Evolutionary conservation across 768 basidiomycete species (phyloP).

Genomic region (Suillus decipiens): DNA sequence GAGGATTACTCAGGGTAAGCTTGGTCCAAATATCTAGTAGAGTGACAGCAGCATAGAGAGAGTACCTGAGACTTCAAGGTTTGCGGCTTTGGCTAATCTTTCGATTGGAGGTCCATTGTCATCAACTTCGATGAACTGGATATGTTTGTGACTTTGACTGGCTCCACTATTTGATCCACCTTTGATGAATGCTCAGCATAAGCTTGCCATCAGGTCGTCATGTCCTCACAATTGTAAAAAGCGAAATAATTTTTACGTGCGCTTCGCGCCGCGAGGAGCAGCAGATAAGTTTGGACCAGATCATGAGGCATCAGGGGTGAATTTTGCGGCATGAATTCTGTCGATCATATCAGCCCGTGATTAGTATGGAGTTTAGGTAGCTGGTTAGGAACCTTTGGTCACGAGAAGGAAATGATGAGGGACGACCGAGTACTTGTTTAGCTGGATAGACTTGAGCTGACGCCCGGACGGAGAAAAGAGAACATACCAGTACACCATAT

Average conservation of each 20-base stretch:
- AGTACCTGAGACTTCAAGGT: conserved; percentile 61
- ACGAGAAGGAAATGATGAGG: conserved; percentile 87
- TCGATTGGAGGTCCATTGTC: conserved; percentile 78
- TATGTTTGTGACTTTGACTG: conserved; percentile 87
- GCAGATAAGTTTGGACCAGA: conserved; percentile 72
- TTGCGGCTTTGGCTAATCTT: conserved; percentile 55
- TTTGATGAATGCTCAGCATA: conserved; percentile 26
- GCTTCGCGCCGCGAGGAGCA: conserved; percentile 69
- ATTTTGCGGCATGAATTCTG: conserved; percentile 77
- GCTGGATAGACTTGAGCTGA: conserved; percentile 39
- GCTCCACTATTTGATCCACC: conserved; percentile 82
- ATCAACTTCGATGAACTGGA: conserved; percentile 79
- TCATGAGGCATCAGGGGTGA: conserved; percentile 80
- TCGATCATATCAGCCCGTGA: conserved; percentile 4
- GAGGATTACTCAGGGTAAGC: conserved; percentile 13
- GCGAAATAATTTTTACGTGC: conserved; percentile 65
- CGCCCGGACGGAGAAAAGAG: conserved; percentile 6
- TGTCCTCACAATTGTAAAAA: conserved; percentile 83
- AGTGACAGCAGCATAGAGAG: not conserved
- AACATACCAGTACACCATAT: conserved; percentile 70
- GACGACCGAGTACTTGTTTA: conserved; percentile 87
- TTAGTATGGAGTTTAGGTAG: not conserved
- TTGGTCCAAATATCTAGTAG: conserved; percentile 14
- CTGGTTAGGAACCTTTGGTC: conserved; percentile 63
- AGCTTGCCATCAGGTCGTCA: conserved; percentile 4